Evolutionary conservation across 495 filamentous ascomycete genomes (phyloP).

Genomic region (Trichocladium antarcticum): DNA sequence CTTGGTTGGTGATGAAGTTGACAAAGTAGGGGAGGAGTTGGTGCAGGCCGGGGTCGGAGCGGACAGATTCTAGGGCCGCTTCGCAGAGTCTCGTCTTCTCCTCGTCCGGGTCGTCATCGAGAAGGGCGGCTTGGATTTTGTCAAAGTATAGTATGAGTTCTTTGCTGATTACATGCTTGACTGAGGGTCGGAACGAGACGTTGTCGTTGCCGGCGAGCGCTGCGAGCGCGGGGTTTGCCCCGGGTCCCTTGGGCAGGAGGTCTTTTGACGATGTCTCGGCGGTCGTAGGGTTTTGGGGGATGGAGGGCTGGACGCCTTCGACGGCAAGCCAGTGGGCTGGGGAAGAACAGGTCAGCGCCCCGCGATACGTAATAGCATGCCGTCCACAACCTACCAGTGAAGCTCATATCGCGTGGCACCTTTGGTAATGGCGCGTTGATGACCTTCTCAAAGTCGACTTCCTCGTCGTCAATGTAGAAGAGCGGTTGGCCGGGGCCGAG

Average conservation of each 20-base stretch:
- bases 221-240: conserved; percentile 68
- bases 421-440: conserved; percentile 94
- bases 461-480: conserved; percentile 96
- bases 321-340: conserved; percentile 90
- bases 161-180: conserved; percentile 91
- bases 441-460: conserved; percentile 96
- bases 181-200: conserved; percentile 70
- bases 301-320: conserved; percentile 90
- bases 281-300: conserved; percentile 86
- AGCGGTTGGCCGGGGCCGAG: conserved; percentile 90
- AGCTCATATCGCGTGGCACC: conserved; percentile 82
- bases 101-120: conserved; percentile 73
- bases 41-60: conserved; percentile 81
- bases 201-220: conserved; percentile 76
- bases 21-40: conserved; percentile 94
- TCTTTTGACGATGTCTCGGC: conserved; percentile 70
- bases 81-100: conserved; percentile 55
- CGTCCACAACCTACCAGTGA: conserved; percentile 56
- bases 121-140: conserved; percentile 72
- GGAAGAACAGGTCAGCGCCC: conserved; percentile 4
- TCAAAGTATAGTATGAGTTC: conserved; percentile 97
- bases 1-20: conserved; percentile 85
- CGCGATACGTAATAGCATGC: not conserved
- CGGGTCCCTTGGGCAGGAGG: conserved; percentile 76
- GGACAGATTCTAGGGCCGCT: conserved; percentile 70